These are phyloP conservation scores for Chlorella sp. DNA, from an alignment of 139 green algal species.

Conservation along the genomic window DNA sequence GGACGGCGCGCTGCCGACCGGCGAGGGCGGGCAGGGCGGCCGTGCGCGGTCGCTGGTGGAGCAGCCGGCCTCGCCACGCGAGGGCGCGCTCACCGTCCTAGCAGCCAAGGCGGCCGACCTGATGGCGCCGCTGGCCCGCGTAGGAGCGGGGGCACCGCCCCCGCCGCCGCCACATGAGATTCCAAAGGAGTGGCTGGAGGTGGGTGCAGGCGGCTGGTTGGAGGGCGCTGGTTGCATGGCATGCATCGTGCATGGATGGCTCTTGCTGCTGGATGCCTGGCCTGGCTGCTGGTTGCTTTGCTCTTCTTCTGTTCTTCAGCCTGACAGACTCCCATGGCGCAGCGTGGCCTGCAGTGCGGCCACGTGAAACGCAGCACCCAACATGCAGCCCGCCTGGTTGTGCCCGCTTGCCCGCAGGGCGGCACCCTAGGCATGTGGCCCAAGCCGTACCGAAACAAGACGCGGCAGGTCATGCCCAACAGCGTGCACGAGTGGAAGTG, in stretches of 20 bases:
- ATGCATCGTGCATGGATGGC: too few relatives aligned
- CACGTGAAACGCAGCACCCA: too few relatives aligned
- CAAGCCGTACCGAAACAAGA: slow-evolving; percentile 37
- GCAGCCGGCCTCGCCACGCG: not conserved
- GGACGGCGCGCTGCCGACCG: not conserved
- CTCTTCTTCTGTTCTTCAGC: too few relatives aligned
- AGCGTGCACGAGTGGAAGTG: slow-evolving; percentile 26
- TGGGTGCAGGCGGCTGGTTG: not conserved
- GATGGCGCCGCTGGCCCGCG: not conserved
- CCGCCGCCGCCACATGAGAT: slow-evolving; percentile 1
- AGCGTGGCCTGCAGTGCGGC: too few relatives aligned
- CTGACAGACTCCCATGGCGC: too few relatives aligned
- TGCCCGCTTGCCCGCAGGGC: too few relatives aligned
- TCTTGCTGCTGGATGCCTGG: too few relatives aligned
- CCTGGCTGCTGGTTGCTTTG: too few relatives aligned
- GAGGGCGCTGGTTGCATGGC: not conserved
- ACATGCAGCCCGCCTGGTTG: too few relatives aligned
- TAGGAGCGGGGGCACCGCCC: not conserved
- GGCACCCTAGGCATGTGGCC: slow-evolving; percentile 21
- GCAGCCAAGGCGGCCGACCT: not conserved
- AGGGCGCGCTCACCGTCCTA: not conserved
- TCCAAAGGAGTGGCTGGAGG: slow-evolving; percentile 17
- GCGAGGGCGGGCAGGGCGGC: not conserved
- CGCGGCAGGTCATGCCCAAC: slow-evolving; percentile 17
- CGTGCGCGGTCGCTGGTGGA: slow-evolving; percentile 14